Base-by-base conservation (phyloP, 2,329 filamentous ascomycete genomes). In the Dothistroma septosporum region DNA sequence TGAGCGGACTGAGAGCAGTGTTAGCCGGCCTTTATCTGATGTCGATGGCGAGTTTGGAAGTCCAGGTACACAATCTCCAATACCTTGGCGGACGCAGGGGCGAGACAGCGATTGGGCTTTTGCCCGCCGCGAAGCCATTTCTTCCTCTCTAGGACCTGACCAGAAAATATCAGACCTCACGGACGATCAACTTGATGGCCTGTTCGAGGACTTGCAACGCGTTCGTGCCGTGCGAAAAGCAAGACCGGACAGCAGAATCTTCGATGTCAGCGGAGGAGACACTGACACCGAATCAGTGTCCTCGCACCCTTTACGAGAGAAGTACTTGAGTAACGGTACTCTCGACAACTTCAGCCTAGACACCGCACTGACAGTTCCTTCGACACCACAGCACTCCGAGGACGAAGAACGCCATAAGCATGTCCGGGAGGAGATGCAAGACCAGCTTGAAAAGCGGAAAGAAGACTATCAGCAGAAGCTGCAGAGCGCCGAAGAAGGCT, bases 301-400 rank as follows among this genome's bases (percentile, higher is more conserved):
- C 31, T 97, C 93, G 0, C 97, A 92, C 71, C 68, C 66, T 5
- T 59, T 62, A 32, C 84, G 94, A 55, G 94, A 99, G 69, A 97
- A 97, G 72, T 97, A 97, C 75, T 85, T 96, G 79, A 97, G 92
- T 2, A 94, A 89, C 58, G 93, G 93, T 1, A 73, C 93, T 0
- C 83, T 97, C 57, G 94, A 99, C 76, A 97, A 96, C 73, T 94
- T 97, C 70, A 97, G 93, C 1, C 81, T 99, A 16, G 94, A 99
- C 73, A 99, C 94, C 1, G 89, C 88, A 12, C 81, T 99, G 55
- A 99, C 94, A 0, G 92, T 97, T 82, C 94, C 94, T 1, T 95
- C 92, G 0, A 97, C 93, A 0, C 94, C 94, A 2, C 90, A 86
- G 62, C 87, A 89, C 24, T 91, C 92, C 59, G 84, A 87, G n/a